Evolutionary conservation across 2,329 filamentous ascomycete genomes (phyloP), one percentile per base, ranked within the genome.

Genomic region (Ophiostoma piceae): DNA sequence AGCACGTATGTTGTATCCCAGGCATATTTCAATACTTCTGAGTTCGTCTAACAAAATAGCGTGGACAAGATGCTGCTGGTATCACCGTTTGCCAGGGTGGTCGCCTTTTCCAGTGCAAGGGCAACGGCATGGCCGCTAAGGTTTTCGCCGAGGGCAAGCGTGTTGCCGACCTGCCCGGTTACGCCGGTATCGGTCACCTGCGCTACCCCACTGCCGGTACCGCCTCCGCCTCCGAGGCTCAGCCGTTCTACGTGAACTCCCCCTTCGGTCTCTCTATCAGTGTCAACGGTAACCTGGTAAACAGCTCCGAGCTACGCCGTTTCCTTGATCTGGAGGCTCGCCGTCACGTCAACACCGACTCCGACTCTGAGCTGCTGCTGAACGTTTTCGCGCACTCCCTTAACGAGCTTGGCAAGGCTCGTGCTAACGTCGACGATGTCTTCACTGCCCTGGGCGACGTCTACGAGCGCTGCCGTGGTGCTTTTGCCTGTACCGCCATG

Each of bases 171-270:
- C 84, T 95, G 68, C 90, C 92, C 14, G 93, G 93, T 43, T 94
- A 87, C 79, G 94, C 95, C 90, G 92, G 72, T 54, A 71, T 97
- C 71, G 90, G 87, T 60, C 94, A 97, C 79, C 80, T 97, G 74
- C 85, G 94, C 78, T 97, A 97, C 79, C 94, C 94, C 12, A 97
- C 94, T 8, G 91, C 91, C 14, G 94, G 94, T 70, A 95, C 89
- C 78, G 91, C 90, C 74, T 83, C 82, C 35, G 26, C 39, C 76
- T 89, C 92, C 8, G 92, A 97, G 80, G 92, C 92, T 12, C 93
- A 97, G 79, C 94, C 94, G 0, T 96, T 97, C 79, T 97, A 95
- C 77, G 92, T 95, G 75, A 96, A 96, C 82, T 87, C 85, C 71
- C 92, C 92, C 0, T 95, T 92, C 77, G 92, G 92, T 66, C 90